Conservation (phyloP, 805 yeast genomes). For the Metschnikowia peoriensis region DNA sequence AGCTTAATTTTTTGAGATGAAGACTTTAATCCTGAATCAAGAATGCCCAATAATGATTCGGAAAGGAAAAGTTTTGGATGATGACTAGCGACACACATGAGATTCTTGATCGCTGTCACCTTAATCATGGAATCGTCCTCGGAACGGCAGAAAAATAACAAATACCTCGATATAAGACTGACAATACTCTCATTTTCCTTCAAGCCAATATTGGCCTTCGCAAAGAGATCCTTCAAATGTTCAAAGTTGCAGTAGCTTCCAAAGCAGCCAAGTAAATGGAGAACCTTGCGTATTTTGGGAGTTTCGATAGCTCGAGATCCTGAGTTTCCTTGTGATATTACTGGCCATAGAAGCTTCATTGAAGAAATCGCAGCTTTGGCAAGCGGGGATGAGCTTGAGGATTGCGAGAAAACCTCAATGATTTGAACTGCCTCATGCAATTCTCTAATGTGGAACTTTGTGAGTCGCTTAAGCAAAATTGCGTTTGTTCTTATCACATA, state of each 20-base stretch:
- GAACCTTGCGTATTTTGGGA: constrained; percentile 45
- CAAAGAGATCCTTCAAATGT: constrained; percentile 37
- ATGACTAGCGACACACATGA: constrained; percentile 57
- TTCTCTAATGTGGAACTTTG: constrained; percentile 59
- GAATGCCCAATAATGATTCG: constrained; percentile 47
- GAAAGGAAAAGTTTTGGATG: constrained; percentile 68
- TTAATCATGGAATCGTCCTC: constrained; percentile 34
- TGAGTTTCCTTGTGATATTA: constrained; percentile 26
- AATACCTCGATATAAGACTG: constrained; percentile 55
- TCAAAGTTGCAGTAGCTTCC: constrained; percentile 70
- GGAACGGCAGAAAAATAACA: constrained; percentile 52
- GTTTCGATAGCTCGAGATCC: constrained; percentile 27
- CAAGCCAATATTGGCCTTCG: constrained; percentile 38
- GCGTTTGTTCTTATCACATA: constrained; percentile 51
- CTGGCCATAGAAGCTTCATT: constrained; percentile 50
- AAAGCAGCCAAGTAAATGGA: constrained; percentile 66
- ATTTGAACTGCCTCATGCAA: constrained; percentile 75
- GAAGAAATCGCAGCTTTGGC: constrained; percentile 67
- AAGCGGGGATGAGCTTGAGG: constrained; percentile 46
- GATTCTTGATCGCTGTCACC: constrained; percentile 53
- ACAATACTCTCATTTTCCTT: constrained; percentile 53
- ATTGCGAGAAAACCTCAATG: constrained; percentile 52
- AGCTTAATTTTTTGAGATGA: constrained; percentile 42
- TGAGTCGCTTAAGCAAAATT: constrained; percentile 52
- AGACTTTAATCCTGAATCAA: constrained; percentile 49